Evolutionary conservation across 257 asterid species (phyloP), one percentile per base, ranked within the genome.

Genomic region (Penstemon eatonii): DNA sequence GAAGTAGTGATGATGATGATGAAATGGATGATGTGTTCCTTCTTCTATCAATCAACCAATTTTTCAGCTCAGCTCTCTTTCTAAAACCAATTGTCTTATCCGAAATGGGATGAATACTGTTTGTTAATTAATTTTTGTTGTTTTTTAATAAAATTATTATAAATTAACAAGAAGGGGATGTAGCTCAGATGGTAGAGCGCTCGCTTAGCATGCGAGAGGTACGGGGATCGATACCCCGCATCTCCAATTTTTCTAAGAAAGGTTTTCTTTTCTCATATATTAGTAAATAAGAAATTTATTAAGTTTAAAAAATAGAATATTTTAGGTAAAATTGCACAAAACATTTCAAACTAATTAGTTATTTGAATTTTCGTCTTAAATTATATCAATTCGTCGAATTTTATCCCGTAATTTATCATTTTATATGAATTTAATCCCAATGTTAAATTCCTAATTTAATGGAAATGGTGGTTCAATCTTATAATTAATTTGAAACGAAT

Each of bases 211-310:
- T 52, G 18, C 89, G 88, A 85, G 95, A 90, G 94, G 95, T 83
- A 90, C 90, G 95, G 95, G 91, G 95, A 86, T 86, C 95, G 95
- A 87, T 85, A 82, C 95, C 96, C 93, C 91, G 91, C 89, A 85
- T 90, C 95, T 90, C 95, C 91, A 84, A 18, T 41, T 59, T 7
- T 62, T n/a, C 18, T 15, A 15, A 15, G 0, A 15, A 15, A 15
- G 18, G 18, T 0, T 15, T 15, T 15, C 18, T 15, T 15, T 15
- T 15, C 18, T 15, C 18, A 15, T 15, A 15, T 15, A 15, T 0
- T 15, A 0, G 0, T 15, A 15, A 15, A 15, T 15, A 15, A 15
- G 18, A 15, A 15, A 15, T 15, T 15, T 25, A 25, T 25, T 0
- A 25, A 25, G 33, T 25, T 25, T 25, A 2, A 25, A 25, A 25